Evolutionary conservation across 1,284 basidiomycete genomes (phyloP), one percentile per base, ranked within the genome.

Genomic region (Laetiporus sulphureus): DNA sequence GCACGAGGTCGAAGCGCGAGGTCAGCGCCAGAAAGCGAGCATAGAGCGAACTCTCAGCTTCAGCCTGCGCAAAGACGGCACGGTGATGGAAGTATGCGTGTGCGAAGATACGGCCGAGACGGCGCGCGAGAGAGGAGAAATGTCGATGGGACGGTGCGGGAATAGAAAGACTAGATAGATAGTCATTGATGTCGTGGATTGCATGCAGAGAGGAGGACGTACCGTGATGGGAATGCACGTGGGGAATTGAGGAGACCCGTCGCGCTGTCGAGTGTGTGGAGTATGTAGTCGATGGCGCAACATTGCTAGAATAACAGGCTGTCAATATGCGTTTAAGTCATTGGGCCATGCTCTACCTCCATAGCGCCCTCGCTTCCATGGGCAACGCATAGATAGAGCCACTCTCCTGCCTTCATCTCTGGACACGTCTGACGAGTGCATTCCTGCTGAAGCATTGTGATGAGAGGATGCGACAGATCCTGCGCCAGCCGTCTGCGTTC

Each of bases 331-430:
- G n/a, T 29, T 10, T 16, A 33, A 15, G 7, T 27, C 13, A 13
- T 27, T 27, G 25, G 25, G 7, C 25, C 25, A 27, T 27, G 22
- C 19, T 44, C 36, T 49, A 67, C 83, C 78, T 88, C 84, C 75
- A 87, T 82, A 41, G 79, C 74, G 18, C 81, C 79, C 42, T 83
- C 81, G 54, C 77, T 82, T 32, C 84, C 81, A 55, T 97, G 94
- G 0, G 93, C 92, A 22, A 95, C 93, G 57, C 95, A 99, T 3
- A 98, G 70, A 64, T 95, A 98, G 32, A 92, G 73, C 91, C 94
- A 97, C 69, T 97, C 91, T 39, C 87, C 90, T 12, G 94, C 93
- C 61, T 95, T 95, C 94, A 98, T 97, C 61, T 95, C 87, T 2
- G 90, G 88, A 68, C 94, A 98, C 7, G 85, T 79, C 38, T 74